phyloP scores from a whole-genome alignment of 1,139 yeast species.

The Blastobotrys niveus region DNA sequence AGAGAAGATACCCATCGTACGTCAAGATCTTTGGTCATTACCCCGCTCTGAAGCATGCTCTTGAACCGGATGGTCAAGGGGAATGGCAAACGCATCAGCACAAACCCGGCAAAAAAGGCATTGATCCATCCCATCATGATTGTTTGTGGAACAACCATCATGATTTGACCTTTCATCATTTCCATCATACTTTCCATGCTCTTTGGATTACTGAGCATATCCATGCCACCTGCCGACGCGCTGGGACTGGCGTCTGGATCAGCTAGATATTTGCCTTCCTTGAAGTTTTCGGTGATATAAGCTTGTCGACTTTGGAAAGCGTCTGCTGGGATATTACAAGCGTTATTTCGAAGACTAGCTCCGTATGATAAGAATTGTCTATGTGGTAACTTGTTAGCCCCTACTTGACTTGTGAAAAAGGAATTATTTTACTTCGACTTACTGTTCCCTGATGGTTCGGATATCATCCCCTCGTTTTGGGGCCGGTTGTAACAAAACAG shows the following conservation, averaged over 20 bases:
- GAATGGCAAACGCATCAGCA: conserved; percentile 72
- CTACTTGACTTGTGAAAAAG: neutral
- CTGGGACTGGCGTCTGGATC: conserved; percentile 32
- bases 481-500: conserved; percentile 52
- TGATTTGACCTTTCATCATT: conserved; percentile 75
- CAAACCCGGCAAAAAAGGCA: conserved; percentile 87
- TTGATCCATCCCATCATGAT: conserved; percentile 95
- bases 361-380: conserved; percentile 52
- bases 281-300: conserved; percentile 43
- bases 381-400: too few species aligned
- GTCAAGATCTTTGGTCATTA: conserved; percentile 76
- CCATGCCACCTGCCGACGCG: conserved; percentile 37
- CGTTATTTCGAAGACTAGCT: conserved; percentile 46
- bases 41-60: conserved; percentile 85
- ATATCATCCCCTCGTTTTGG: conserved; percentile 53
- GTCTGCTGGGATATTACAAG: conserved; percentile 40
- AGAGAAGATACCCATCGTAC: conserved; percentile 93
- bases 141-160: conserved; percentile 87
- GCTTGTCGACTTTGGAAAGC: conserved; percentile 49
- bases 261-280: conserved; percentile 48
- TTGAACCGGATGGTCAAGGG: conserved; percentile 87
- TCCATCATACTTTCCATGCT: conserved; percentile 70
- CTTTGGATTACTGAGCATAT: conserved; percentile 66
- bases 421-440: too few species aligned
- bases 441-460: conserved; percentile 56